These are phyloP conservation scores for Coelastrella sp. DNA, from an alignment of 139 green algal genomes.

Conservation along the genomic window DNA sequence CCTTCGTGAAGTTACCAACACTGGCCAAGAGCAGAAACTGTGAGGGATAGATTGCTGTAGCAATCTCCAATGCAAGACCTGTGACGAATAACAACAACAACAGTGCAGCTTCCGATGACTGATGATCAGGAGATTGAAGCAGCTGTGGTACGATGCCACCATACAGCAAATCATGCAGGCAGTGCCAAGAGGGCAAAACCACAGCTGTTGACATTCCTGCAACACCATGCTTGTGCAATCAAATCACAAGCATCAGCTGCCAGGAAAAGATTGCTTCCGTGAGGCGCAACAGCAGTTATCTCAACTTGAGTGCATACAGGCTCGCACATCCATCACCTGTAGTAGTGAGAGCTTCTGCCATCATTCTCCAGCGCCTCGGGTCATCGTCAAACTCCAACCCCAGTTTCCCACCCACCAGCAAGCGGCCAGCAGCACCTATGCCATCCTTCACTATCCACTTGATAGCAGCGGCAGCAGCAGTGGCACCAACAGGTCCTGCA, in stretches of 20 bases:
- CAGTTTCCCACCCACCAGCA: conserved; percentile 73
- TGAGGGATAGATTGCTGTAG: conserved; percentile 74
- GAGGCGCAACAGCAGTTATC: background rate
- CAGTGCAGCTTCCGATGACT: background rate
- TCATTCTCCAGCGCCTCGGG: conserved; percentile 79
- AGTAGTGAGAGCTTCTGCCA: conserved; percentile 70
- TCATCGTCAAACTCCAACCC: conserved; percentile 84
- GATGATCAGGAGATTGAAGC: background rate
- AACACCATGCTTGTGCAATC: too few species aligned
- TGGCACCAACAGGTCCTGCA: conserved; percentile 45
- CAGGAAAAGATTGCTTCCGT: too few species aligned
- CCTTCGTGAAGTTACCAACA: conserved; percentile 78
- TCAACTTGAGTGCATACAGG: background rate
- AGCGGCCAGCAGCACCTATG: conserved; percentile 76
- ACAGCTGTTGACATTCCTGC: too few species aligned
- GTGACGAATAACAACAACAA: background rate
- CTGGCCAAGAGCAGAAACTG: conserved; percentile 87
- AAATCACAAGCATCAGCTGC: too few species aligned
- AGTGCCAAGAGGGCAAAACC: too few species aligned
- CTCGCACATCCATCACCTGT: background rate
- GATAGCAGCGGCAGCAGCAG: conserved; percentile 76
- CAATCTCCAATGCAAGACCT: conserved; percentile 86
- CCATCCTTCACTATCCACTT: conserved; percentile 86
- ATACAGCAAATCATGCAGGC: too few species aligned
- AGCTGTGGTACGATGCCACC: background rate